phyloP scores from a whole-genome alignment of 2,329 filamentous ascomycete genomes.

The Raffaelea arxii region DNA sequence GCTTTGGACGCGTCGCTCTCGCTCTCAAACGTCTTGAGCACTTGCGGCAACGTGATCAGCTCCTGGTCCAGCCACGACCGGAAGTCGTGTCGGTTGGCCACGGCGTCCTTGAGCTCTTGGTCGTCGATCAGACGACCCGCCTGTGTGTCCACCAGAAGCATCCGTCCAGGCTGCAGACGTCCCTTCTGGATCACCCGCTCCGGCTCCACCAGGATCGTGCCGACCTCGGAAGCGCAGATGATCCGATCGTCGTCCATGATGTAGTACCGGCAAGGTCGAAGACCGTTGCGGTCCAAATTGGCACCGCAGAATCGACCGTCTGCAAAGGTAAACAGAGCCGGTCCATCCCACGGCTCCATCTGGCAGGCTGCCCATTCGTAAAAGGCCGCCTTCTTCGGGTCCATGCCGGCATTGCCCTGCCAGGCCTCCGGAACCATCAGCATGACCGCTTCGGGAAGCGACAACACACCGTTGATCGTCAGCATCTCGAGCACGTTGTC shows the following conservation, averaged over 20 bases:
- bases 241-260: constrained; percentile 95
- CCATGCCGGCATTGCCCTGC: constrained; percentile 89
- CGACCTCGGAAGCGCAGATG: constrained; percentile 93
- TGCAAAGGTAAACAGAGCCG: constrained; percentile 92
- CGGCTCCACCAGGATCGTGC: constrained; percentile 83
- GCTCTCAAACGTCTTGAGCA: constrained; percentile 55
- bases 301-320: constrained; percentile 95
- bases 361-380: constrained; percentile 98
- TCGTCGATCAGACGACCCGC: constrained; percentile 89
- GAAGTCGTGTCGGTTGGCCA: constrained; percentile 83
- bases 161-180: constrained; percentile 84
- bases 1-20: too few relatives aligned
- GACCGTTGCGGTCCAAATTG: constrained; percentile 90
- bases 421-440: constrained; percentile 97
- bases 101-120: constrained; percentile 78
- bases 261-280: constrained; percentile 93
- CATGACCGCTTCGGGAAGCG: constrained; percentile 93
- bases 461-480: constrained; percentile 91
- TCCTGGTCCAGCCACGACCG: constrained; percentile 78
- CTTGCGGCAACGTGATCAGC: constrained; percentile 68
- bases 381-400: constrained; percentile 90
- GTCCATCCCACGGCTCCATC: constrained; percentile 99
- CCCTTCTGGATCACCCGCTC: constrained; percentile 89
- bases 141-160: constrained; percentile 90
- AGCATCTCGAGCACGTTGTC: constrained; percentile 93